phyloP scores from a whole-genome alignment of 768 basidiomycete genomes.

The Coprinopsis cinerea region DNA sequence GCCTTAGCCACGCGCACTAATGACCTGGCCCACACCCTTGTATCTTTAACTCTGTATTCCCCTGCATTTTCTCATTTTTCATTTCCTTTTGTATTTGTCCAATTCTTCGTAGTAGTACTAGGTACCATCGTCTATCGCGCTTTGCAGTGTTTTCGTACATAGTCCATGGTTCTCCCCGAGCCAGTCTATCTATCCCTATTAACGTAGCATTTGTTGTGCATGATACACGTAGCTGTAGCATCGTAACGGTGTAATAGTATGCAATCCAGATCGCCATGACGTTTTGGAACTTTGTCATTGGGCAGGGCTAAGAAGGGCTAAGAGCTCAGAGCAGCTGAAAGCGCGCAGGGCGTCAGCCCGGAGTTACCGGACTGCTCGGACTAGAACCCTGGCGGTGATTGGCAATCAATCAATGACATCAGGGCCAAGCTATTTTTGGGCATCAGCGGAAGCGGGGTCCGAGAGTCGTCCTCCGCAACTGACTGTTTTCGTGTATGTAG shows the following conservation, averaged over 20 bases:
- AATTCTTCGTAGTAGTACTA: background rate
- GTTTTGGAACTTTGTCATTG: no score
- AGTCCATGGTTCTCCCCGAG: background rate
- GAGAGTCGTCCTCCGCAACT: background rate
- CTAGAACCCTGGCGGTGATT: no score
- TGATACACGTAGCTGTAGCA: background rate
- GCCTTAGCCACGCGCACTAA: constrained; percentile 35
- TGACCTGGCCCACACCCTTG: background rate
- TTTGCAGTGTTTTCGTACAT: background rate
- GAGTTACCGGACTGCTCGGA: no score
- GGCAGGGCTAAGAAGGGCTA: no score
- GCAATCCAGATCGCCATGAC: background rate
- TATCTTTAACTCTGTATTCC: background rate
- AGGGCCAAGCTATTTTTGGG: background rate
- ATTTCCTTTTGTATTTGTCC: background rate
- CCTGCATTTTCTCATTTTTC: background rate
- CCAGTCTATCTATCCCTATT: constrained; percentile 10
- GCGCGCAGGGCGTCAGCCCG: no score
- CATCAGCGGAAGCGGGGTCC: no score
- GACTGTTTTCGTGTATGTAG: background rate
- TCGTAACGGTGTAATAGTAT: background rate
- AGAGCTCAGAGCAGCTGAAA: no score
- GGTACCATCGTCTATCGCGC: background rate
- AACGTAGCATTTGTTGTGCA: constrained; percentile 8
- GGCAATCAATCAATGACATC: background rate